phyloP scores from a whole-genome alignment of 2,329 filamentous ascomycete species.

The Botryotinia calthae region DNA sequence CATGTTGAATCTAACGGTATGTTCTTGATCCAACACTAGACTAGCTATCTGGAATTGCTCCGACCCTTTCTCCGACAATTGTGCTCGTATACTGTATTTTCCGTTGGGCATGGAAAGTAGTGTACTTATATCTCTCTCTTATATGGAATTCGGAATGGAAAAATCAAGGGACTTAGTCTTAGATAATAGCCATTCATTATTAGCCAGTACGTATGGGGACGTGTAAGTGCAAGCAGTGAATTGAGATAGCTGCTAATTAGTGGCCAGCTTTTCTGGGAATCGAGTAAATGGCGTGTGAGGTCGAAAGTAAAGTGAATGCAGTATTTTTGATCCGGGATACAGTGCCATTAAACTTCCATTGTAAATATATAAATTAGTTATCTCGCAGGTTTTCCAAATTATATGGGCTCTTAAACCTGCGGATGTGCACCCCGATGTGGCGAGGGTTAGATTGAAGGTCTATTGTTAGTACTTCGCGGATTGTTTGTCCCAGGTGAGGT shows the following conservation, averaged over 20 bases:
- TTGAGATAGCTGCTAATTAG: background rate
- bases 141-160: background rate
- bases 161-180: background rate
- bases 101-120: no score
- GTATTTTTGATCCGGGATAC: no score
- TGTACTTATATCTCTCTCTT: background rate
- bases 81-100: no score
- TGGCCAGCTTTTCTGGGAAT: fast-evolving
- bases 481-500: background rate
- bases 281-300: background rate
- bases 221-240: background rate
- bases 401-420: no score
- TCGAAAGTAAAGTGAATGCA: background rate
- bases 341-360: background rate
- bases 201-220: background rate
- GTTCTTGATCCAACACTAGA: background rate
- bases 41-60: background rate
- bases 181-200: background rate
- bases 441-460: background rate
- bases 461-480: background rate
- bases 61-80: no score
- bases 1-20: background rate
- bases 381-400: background rate
- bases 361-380: background rate
- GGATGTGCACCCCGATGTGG: background rate